phyloP scores from a whole-genome alignment of 345 rosid genomes.

The Bruguiera parviflora region DNA sequence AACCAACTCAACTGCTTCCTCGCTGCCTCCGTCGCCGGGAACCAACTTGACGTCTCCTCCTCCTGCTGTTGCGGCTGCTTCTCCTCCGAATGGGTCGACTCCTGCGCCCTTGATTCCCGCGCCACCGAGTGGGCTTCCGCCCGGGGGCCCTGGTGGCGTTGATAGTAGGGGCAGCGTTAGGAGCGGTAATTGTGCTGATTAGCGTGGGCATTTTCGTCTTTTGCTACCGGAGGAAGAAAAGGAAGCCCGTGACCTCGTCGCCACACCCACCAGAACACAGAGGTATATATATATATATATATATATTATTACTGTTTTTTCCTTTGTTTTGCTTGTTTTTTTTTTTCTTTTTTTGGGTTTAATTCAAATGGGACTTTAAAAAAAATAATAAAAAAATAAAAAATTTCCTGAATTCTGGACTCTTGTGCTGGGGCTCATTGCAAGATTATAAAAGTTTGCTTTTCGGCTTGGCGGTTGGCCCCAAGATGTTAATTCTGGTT shows the following conservation, averaged over 20 bases:
- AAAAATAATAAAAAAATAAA: too few relatives aligned
- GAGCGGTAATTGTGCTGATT: conserved; percentile 26
- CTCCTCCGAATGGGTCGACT: not conserved
- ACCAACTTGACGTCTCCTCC: not conserved
- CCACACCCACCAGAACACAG: conserved; percentile 3
- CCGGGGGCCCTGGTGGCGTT: conserved; percentile 13
- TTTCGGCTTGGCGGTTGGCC: too few relatives aligned
- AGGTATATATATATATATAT: conserved; percentile 8
- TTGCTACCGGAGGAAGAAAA: conserved; percentile 24
- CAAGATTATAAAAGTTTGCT: too few relatives aligned
- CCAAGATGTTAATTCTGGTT: too few relatives aligned
- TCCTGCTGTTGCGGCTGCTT: not conserved
- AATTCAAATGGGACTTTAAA: too few relatives aligned
- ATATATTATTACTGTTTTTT: not conserved
- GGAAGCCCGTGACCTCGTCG: conserved; percentile 14
- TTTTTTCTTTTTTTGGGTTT: too few relatives aligned
- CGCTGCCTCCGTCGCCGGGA: conserved; percentile 6
- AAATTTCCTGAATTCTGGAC: too few relatives aligned
- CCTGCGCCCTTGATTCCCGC: too few relatives aligned
- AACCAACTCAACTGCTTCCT: not conserved
- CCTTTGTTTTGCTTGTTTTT: not conserved
- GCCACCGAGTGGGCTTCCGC: not conserved
- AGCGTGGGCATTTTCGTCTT: conserved; percentile 18
- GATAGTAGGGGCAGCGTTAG: conserved; percentile 27
- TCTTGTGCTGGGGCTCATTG: too few relatives aligned